A percentile compares a stretch with the other conserved stretches of the same genome.
These are phyloP conservation scores for Lentinula sp. DNA, from an alignment of 768 basidiomycete species.

Conservation along the genomic window DNA sequence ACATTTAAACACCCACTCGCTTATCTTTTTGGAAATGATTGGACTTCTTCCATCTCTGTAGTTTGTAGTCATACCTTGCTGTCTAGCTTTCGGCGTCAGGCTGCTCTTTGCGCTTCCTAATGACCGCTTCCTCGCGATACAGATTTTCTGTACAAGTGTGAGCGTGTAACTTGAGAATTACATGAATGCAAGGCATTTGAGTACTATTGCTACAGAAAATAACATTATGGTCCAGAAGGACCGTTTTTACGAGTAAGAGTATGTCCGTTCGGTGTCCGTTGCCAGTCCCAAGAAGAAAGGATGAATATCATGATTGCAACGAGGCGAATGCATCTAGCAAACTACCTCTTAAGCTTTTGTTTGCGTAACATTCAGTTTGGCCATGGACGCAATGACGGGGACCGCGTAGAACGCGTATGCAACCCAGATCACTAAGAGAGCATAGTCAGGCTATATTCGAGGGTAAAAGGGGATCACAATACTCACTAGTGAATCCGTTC, in stretches of 20 bases:
- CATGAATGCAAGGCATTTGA: background rate
- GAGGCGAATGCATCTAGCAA: background rate
- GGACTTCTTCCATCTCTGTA: background rate
- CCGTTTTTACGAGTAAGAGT: background rate
- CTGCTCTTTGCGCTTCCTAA: background rate
- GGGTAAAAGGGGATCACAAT: slow-evolving; percentile 18
- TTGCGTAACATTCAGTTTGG: slow-evolving; percentile 52
- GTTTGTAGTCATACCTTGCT: no score
- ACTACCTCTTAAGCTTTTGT: slow-evolving; percentile 3
- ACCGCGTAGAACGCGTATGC: slow-evolving; percentile 71
- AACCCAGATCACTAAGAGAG: slow-evolving; percentile 64
- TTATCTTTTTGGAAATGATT: background rate
- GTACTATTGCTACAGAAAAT: background rate
- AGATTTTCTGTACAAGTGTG: no score
- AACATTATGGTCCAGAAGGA: background rate
- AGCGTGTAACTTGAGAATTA: background rate
- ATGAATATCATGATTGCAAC: slow-evolving; percentile 10
- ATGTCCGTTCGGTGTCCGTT: background rate
- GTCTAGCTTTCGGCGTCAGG: background rate
- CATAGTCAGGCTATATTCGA: background rate
- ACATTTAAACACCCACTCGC: background rate
- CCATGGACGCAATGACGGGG: slow-evolving; percentile 61
- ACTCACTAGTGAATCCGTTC: slow-evolving; percentile 67
- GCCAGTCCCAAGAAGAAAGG: slow-evolving; percentile 12
- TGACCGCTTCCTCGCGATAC: background rate